Conservation (phyloP, 768 basidiomycete species). For the Dendrothele bispora region DNA sequence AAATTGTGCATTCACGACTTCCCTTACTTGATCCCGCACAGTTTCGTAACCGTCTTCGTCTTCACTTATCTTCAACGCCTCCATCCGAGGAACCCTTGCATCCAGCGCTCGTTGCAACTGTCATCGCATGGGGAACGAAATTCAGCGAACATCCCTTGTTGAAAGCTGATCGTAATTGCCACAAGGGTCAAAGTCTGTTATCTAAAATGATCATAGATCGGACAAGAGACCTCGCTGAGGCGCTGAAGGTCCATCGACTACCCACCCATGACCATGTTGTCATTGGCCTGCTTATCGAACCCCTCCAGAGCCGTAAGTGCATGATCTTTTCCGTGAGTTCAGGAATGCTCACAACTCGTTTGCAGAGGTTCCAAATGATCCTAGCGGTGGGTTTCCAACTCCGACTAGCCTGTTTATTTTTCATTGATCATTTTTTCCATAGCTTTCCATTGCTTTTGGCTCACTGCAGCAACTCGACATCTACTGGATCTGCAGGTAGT, state of each 20-base stretch:
- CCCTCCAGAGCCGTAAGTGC: constrained; percentile 87
- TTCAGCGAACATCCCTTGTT: constrained; percentile 91
- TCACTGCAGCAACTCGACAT: constrained; percentile 75
- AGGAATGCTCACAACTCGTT: not conserved
- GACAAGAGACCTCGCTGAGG: constrained; percentile 84
- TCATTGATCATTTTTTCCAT: constrained; percentile 18
- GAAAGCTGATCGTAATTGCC: constrained; percentile 71
- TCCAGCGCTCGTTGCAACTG: constrained; percentile 79
- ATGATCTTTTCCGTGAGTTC: not conserved
- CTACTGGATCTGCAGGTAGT: constrained; percentile 70
- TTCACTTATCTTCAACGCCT: constrained; percentile 32
- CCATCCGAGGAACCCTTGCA: constrained; percentile 50
- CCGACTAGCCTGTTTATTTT: constrained; percentile 12
- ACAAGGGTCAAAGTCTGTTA: constrained; percentile 70
- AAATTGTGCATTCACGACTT: constrained; percentile 85
- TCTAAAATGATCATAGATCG: constrained; percentile 78
- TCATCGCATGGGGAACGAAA: constrained; percentile 90
- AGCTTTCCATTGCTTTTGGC: constrained; percentile 89
- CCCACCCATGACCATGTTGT: constrained; percentile 81
- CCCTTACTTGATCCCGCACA: constrained; percentile 84
- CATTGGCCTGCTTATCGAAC: constrained; percentile 78
- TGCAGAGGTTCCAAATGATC: constrained; percentile 73
- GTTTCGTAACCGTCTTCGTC: constrained; percentile 71
- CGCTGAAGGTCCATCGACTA: constrained; percentile 81
- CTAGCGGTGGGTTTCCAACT: constrained; percentile 51